These are phyloP conservation scores for Hawksworthiomyces lignivorus DNA, from an alignment of 2,329 filamentous ascomycete genomes.

Conservation along the genomic window DNA sequence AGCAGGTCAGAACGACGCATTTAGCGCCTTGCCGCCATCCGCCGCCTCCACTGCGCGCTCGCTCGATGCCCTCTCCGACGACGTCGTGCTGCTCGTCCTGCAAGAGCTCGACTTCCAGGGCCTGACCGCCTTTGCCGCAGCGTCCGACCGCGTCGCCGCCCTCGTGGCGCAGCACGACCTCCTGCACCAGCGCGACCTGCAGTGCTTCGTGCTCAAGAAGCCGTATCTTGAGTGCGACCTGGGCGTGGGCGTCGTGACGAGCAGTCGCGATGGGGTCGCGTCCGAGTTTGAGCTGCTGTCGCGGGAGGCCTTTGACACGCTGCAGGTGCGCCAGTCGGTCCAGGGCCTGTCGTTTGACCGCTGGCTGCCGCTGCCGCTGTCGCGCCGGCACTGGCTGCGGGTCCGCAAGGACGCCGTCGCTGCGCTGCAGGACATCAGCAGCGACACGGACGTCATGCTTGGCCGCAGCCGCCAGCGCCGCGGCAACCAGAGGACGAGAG, in stretches of 20 bases:
- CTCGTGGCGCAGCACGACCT: conserved; percentile 28
- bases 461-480: too few species aligned
- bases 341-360: conserved; percentile 32
- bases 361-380: conserved; percentile 41
- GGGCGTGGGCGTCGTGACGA: conserved; percentile 32
- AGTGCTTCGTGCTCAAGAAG: conserved; percentile 39
- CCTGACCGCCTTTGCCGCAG: conserved; percentile 27
- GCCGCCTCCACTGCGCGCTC: conserved; percentile 1
- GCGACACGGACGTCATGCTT: too few species aligned
- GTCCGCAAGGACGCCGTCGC: conserved; percentile 22
- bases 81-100: conserved; percentile 30
- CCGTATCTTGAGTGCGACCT: conserved; percentile 30
- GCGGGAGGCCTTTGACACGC: conserved; percentile 28
- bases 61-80: conserved; percentile 30
- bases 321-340: conserved; percentile 31
- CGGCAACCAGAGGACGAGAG: too few species aligned
- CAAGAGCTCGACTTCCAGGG: conserved; percentile 28
- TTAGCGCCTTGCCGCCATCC: too few species aligned
- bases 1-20: too few species aligned
- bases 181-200: conserved; percentile 35
- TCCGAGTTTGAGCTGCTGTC: conserved; percentile 45
- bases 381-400: conserved; percentile 34
- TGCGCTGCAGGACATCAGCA: conserved; percentile 22
- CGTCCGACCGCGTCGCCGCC: conserved; percentile 27
- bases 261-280: conserved; percentile 18